A percentile compares a stretch with the other conserved stretches of the same genome.
Conservation (phyloP, 805 yeast genomes). For the Candida caryicola region DNA sequence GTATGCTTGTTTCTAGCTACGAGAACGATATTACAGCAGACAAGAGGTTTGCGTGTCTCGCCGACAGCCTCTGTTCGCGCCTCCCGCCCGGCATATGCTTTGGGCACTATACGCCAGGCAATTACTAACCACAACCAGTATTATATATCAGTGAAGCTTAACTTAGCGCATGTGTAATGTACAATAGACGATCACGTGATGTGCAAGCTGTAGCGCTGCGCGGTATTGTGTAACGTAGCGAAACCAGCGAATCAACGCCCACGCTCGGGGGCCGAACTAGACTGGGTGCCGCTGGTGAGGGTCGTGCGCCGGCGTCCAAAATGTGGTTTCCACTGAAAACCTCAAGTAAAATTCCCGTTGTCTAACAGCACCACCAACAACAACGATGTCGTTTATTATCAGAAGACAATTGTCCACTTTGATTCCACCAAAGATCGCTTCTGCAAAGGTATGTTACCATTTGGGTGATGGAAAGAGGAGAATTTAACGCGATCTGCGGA, state of each 20-base stretch:
- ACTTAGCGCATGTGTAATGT: constrained; percentile 5
- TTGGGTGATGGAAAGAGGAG: too few species aligned
- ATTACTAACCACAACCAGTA: constrained; percentile 27
- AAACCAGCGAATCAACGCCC: constrained; percentile 18
- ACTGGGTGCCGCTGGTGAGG: neutral
- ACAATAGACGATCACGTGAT: constrained; percentile 3
- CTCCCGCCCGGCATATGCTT: too few species aligned
- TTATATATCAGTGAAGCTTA: constrained; percentile 42
- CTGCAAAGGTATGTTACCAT: constrained; percentile 64
- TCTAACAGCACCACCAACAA: too few species aligned
- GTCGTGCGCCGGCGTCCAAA: too few species aligned
- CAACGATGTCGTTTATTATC: constrained; percentile 71
- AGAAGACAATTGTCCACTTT: constrained; percentile 93
- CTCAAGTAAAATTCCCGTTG: too few species aligned
- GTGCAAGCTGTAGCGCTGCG: neutral
- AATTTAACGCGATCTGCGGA: too few species aligned
- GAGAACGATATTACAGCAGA: too few species aligned
- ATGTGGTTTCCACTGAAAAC: too few species aligned
- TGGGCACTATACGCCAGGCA: neutral
- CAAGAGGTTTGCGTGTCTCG: too few species aligned
- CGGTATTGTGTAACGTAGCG: constrained; percentile 2
- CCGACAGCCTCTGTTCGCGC: too few species aligned
- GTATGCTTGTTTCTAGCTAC: too few species aligned
- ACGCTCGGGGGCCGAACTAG: constrained; percentile 10
- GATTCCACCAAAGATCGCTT: constrained; percentile 98